These are phyloP conservation scores for Hymenoscyphus linearis DNA, from an alignment of 2,329 filamentous ascomycete genomes.

Conservation along the genomic window DNA sequence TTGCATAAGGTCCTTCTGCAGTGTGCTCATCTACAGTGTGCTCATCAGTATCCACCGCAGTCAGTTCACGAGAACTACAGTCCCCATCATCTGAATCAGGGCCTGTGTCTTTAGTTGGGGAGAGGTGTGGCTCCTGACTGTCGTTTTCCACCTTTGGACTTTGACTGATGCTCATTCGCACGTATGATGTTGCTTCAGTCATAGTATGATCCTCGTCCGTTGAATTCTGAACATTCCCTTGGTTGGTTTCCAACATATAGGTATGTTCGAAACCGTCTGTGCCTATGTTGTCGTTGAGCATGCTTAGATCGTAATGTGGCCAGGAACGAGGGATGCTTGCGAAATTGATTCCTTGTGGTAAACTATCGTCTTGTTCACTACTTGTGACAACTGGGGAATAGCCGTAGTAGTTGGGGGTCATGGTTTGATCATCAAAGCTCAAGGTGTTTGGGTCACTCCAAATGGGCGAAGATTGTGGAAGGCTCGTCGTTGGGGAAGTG, in stretches of 20 bases:
- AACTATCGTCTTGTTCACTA: constrained; percentile 12
- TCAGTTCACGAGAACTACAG: constrained; percentile 23
- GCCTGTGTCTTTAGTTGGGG: not conserved
- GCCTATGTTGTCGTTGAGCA: constrained; percentile 13
- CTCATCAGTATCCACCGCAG: constrained; percentile 26
- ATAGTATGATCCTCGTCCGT: constrained; percentile 6
- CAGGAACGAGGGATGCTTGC: constrained; percentile 20
- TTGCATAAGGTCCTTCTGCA: constrained; percentile 66
- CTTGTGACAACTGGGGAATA: constrained; percentile 16
- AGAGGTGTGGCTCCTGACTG: not conserved
- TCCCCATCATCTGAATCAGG: constrained; percentile 26
- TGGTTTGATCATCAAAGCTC: constrained; percentile 17
- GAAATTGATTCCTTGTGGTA: constrained; percentile 10
- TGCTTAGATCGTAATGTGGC: constrained; percentile 13
- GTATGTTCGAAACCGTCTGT: constrained; percentile 15
- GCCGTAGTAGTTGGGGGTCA: constrained; percentile 18
- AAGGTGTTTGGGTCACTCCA: constrained; percentile 18
- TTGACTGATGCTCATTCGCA: constrained; percentile 17
- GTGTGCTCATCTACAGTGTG: constrained; percentile 31
- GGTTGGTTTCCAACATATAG: constrained; percentile 16
- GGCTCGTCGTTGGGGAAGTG: constrained; percentile 14
- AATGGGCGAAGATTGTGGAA: constrained; percentile 16
- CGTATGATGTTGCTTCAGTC: constrained; percentile 14
- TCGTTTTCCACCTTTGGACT: constrained; percentile 20
- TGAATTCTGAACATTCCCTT: constrained; percentile 4